These are phyloP conservation scores for Pseudogymnoascus sp. DNA, from an alignment of 2,329 filamentous ascomycete genomes.

Conservation along the genomic window DNA sequence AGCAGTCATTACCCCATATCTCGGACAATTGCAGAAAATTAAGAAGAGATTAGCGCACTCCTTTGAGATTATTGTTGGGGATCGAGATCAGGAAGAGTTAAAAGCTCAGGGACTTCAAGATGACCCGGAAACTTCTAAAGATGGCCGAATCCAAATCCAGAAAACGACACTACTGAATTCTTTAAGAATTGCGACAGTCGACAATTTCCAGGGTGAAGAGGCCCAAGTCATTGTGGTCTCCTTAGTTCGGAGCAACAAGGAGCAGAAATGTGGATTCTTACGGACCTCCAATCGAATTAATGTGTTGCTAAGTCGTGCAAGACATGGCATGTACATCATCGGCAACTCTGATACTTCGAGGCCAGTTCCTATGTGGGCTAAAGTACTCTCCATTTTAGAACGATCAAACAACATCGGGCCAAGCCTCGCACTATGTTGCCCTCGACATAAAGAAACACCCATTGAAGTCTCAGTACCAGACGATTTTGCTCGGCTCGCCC, in stretches of 20 bases:
- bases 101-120: constrained; percentile 24
- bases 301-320: constrained; percentile 57
- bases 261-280: constrained; percentile 56
- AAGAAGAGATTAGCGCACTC: constrained; percentile 36
- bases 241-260: constrained; percentile 59
- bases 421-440: constrained; percentile 48
- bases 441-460: constrained; percentile 47
- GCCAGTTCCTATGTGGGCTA: constrained; percentile 54
- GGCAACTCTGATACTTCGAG: constrained; percentile 54
- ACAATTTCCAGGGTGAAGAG: constrained; percentile 74
- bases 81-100: constrained; percentile 53
- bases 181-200: constrained; percentile 52
- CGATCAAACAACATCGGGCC: constrained; percentile 40
- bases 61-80: constrained; percentile 57
- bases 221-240: constrained; percentile 64
- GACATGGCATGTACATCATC: constrained; percentile 65
- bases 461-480: constrained; percentile 30
- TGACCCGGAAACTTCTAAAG: constrained; percentile 10
- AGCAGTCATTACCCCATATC: constrained; percentile 61
- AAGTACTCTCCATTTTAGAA: constrained; percentile 48
- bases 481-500: constrained; percentile 35
- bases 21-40: constrained; percentile 49
- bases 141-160: constrained; percentile 15
- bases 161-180: constrained; percentile 37
- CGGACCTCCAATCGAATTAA: constrained; percentile 61